Base-by-base conservation (phyloP, 257 asterid genomes). In the Salvia splendens region DNA sequence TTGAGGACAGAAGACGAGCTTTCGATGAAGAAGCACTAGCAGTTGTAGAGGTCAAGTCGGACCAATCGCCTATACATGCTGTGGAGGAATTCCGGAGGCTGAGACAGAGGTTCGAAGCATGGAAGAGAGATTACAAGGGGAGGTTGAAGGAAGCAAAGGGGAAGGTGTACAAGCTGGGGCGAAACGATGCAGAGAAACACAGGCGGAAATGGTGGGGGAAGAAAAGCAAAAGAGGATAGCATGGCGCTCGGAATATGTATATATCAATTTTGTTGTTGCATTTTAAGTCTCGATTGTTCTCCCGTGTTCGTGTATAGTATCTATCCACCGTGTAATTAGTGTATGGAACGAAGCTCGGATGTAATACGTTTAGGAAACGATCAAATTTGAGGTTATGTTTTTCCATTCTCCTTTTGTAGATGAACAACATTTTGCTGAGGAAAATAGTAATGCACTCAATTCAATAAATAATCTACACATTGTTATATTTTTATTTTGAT, bases 181-280 rank as follows among this genome's bases (percentile, higher is more conserved):
- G 73, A 36, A 47, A 55, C n/a, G 92, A 92, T 45, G 75, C 74
- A 20, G 97, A 88, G 76, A 84, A 78, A 75, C 89, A 50, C 28
- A 55, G 75, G 59, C 79, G 87, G 42, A 79, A 42, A 46, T 92
- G 97, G 98, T 92, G 97, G 98, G 95, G 95, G 46, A 89, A 58
- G 89, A 80, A 28, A 45, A 71, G 55, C 64, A 71, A 61, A 17
- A 15, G 57, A 62, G 10, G 30, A 14, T 24, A 24, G 30, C 30
- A 24, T 24, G 48, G 74, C 53, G 68, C 57, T 4, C 17, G 12
- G 2, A 6, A 1, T 28, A 7, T 30, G 68, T 67, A 77, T 77
- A 73, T 49, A 52, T 30, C 75, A 35, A 69, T 69, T 75, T 80
- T 77, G 77, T 72, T 72, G 58, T 62, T 40, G 56, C 28, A 52